Conservation (phyloP, 805 yeast species). For the Clavispora vitiphila region DNA sequence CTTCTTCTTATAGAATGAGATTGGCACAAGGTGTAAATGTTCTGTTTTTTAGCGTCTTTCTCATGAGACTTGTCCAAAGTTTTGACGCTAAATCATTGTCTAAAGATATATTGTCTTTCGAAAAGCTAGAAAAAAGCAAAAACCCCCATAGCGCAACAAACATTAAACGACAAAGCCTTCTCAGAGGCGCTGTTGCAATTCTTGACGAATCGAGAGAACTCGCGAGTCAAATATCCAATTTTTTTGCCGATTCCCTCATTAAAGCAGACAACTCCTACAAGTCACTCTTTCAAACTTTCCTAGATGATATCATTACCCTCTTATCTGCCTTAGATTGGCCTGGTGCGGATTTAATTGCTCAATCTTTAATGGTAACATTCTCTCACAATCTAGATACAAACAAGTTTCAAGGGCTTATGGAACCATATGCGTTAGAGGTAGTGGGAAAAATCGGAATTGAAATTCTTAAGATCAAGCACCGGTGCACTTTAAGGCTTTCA, state of each 20-base stretch:
- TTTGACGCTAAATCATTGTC: conserved; percentile 16
- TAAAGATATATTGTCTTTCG: conserved; percentile 2
- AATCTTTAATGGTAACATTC: conserved; percentile 40
- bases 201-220: conserved; percentile 2
- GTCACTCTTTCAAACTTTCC: conserved; percentile 18
- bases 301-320: conserved; percentile 52
- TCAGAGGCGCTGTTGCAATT: neutral
- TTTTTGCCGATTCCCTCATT: conserved; percentile 5
- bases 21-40: conserved; percentile 43
- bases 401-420: conserved; percentile 36
- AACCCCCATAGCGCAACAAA: conserved; percentile 4
- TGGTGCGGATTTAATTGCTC: conserved; percentile 37
- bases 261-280: conserved; percentile 6
- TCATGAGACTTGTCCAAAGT: conserved; percentile 39
- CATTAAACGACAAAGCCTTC: conserved; percentile 5
- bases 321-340: conserved; percentile 62
- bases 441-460: conserved; percentile 57
- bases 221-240: conserved; percentile 5
- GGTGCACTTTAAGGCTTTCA: neutral
- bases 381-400: conserved; percentile 36
- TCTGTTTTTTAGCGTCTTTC: conserved; percentile 43
- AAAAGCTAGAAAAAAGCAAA: conserved; percentile 2
- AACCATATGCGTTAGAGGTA: conserved; percentile 52
- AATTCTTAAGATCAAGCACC: conserved; percentile 25
- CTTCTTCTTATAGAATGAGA: conserved; percentile 38